phyloP scores from a whole-genome alignment of 208 protist species.

The Angomonas ambiguus region DNA sequence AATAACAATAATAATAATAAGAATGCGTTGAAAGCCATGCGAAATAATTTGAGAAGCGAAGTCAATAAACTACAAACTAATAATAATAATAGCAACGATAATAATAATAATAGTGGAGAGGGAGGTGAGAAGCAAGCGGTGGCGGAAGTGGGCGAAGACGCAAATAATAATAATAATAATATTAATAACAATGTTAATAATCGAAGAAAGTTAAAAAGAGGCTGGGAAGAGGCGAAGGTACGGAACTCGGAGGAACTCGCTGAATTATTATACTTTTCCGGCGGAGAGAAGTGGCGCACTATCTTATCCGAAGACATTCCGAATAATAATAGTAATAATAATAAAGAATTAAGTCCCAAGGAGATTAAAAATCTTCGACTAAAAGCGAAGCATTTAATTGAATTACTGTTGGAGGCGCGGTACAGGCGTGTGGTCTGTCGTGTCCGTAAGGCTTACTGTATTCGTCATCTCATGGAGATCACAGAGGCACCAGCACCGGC shows the following conservation, averaged over 20 bases:
- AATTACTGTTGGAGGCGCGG: neutral
- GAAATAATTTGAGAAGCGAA: neutral
- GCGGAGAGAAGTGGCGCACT: neutral
- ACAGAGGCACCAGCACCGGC: too few relatives aligned
- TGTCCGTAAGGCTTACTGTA: neutral
- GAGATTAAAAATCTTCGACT: neutral
- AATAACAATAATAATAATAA: slow-evolving; percentile 8
- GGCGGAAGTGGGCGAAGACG: too few relatives aligned
- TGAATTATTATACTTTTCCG: neutral
- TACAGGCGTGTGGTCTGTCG: neutral
- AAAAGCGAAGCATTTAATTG: neutral
- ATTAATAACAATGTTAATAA: neutral
- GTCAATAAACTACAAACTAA: neutral
- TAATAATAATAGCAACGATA: neutral
- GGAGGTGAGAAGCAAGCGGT: too few relatives aligned
- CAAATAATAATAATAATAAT: too few relatives aligned
- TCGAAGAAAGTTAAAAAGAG: neutral
- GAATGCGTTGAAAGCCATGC: neutral
- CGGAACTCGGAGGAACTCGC: neutral
- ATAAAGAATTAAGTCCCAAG: neutral
- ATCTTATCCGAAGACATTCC: neutral
- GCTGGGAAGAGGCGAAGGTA: neutral
- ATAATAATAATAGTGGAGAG: slow-evolving; percentile 1
- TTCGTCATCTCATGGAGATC: neutral
- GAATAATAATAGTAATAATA: slow-evolving; percentile 3